Evolutionary conservation across 768 basidiomycete genomes (phyloP).

Genomic region (Leccinum obscurum): DNA sequence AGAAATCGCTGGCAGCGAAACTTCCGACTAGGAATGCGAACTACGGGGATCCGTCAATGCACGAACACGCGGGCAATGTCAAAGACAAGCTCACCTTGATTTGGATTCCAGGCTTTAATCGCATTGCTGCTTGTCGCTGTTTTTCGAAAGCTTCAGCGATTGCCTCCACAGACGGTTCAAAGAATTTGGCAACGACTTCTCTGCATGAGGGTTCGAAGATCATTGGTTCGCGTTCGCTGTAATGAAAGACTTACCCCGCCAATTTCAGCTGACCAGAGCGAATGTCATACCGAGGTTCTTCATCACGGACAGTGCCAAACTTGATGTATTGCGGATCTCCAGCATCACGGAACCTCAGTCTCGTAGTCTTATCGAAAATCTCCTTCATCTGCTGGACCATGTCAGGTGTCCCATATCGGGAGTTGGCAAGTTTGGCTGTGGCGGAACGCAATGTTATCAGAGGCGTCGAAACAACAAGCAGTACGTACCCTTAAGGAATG

Average conservation of each 20-base stretch:
- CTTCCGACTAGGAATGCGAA: constrained; percentile 21
- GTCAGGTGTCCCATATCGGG: constrained; percentile 29
- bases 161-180: constrained; percentile 41
- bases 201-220: constrained; percentile 16
- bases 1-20: background rate
- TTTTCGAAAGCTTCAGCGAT: constrained; percentile 36
- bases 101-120: constrained; percentile 20
- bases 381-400: constrained; percentile 35
- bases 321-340: constrained; percentile 38
- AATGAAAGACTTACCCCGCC: constrained; percentile 30
- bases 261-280: constrained; percentile 38
- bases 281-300: constrained; percentile 35
- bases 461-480: background rate
- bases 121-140: constrained; percentile 23
- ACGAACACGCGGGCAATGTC: background rate
- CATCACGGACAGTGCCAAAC: constrained; percentile 38
- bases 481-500: constrained; percentile 29
- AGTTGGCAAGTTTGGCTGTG: constrained; percentile 32
- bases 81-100: constrained; percentile 20
- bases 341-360: constrained; percentile 39
- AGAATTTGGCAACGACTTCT: constrained; percentile 38
- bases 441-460: background rate
- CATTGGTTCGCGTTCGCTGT: background rate
- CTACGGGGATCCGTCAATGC: constrained; percentile 10
- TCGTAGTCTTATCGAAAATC: constrained; percentile 37